These are phyloP conservation scores for Pseudopithomyces chartarum DNA, from an alignment of 2,329 filamentous ascomycete genomes.

Conservation along the genomic window DNA sequence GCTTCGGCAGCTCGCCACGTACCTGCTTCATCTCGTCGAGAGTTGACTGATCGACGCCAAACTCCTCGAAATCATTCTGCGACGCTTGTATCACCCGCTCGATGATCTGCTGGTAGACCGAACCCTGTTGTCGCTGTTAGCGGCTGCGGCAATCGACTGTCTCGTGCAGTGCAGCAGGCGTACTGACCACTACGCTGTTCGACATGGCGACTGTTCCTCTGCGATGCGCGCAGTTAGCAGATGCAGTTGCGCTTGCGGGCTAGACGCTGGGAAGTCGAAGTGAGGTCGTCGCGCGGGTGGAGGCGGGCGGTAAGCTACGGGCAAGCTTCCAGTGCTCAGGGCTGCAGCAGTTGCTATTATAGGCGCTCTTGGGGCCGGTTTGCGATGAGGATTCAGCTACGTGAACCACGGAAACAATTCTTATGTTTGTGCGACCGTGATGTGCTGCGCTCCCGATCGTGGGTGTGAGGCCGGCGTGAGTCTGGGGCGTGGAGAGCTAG, in stretches of 20 bases:
- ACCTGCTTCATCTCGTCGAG: constrained; percentile 1
- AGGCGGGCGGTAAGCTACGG: constrained; percentile 20
- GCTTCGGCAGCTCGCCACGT: constrained; percentile 18
- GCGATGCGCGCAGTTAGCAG: constrained; percentile 10
- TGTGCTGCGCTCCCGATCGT: constrained; percentile 35
- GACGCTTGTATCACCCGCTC: constrained; percentile 69
- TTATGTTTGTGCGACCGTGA: constrained; percentile 38
- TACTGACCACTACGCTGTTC: constrained; percentile 47
- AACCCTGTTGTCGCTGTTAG: constrained; percentile 58
- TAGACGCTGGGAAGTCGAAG: constrained; percentile 11
- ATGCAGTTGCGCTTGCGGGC: constrained; percentile 12
- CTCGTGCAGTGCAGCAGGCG: constrained; percentile 23
- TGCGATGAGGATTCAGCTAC: constrained; percentile 26
- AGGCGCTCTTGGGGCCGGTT: constrained; percentile 30
- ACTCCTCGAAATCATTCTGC: constrained; percentile 94
- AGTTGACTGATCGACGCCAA: constrained; percentile 75
- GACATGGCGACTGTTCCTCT: constrained; percentile 37
- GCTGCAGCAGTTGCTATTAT: constrained; percentile 27
- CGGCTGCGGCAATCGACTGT: constrained; percentile 20
- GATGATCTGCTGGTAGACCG: constrained; percentile 89
- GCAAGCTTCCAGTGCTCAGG: constrained; percentile 34
- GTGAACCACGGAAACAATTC: constrained; percentile 20
- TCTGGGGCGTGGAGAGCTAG: constrained; percentile 27
- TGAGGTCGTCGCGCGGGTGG: constrained; percentile 25
- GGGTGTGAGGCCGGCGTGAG: constrained; percentile 34